Percentiles rank a stretch among this genome's conserved stretches.
These are phyloP conservation scores for Thalia dealbata DNA, from an alignment of 176 grass and related monocot genomes.

Conservation along the genomic window DNA sequence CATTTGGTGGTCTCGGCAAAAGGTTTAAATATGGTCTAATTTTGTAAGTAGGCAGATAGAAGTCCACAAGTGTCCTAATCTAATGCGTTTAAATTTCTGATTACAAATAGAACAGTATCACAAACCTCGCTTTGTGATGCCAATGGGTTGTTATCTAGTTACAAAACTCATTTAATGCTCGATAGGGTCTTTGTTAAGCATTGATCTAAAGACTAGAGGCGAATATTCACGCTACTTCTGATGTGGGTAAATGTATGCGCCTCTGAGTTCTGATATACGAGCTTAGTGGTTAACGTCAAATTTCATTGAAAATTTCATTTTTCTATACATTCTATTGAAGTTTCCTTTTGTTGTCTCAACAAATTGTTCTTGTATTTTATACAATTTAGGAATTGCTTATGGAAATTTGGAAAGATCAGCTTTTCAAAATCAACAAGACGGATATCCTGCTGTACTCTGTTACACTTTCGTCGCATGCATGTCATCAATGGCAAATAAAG, in stretches of 20 bases:
- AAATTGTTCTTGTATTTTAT: slow-evolving; percentile 7
- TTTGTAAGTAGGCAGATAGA: neutral
- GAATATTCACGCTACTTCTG: neutral
- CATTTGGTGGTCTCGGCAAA: too few species aligned
- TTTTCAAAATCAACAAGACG: slow-evolving; percentile 21
- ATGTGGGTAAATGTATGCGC: neutral
- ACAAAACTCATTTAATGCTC: neutral
- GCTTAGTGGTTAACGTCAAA: neutral
- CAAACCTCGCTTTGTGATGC: neutral
- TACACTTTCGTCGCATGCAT: slow-evolving; percentile 26
- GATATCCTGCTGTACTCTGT: slow-evolving; percentile 26
- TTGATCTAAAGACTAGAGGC: neutral
- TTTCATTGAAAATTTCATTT: neutral
- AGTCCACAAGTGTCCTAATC: neutral
- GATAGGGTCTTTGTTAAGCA: neutral
- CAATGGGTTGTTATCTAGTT: neutral
- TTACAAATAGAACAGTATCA: neutral
- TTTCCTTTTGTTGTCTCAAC: neutral
- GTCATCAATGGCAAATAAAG: slow-evolving; percentile 54
- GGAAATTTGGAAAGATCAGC: slow-evolving; percentile 23
- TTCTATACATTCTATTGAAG: neutral
- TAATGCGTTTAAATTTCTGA: neutral
- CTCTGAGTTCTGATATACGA: neutral
- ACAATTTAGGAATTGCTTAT: slow-evolving; percentile 29
- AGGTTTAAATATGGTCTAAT: neutral